Conservation (phyloP, 805 yeast species). For the Candida jianshihensis region DNA sequence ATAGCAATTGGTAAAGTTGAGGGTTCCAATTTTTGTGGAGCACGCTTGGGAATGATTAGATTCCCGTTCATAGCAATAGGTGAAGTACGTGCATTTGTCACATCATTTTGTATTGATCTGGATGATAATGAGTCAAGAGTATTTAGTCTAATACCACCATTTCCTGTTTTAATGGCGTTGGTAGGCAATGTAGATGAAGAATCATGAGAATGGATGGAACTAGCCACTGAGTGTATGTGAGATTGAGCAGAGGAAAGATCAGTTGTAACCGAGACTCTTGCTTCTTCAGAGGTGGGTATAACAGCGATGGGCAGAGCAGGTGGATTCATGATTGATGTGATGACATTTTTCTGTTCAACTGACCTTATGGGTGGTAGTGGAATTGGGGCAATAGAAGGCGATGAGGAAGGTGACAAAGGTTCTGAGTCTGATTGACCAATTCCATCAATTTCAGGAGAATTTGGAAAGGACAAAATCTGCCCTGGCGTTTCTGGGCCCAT, state of each 20-base stretch:
- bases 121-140: conserved; percentile 18
- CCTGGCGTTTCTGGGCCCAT: no score
- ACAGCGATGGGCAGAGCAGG: no score
- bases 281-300: not conserved
- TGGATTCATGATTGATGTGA: no score
- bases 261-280: conserved; percentile 2
- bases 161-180: conserved; percentile 14
- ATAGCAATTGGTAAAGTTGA: conserved; percentile 16
- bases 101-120: no score
- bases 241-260: conserved; percentile 3
- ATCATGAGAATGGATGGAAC: conserved; percentile 1
- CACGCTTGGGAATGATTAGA: conserved; percentile 9
- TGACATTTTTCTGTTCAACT: not conserved
- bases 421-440: no score
- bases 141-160: conserved; percentile 16
- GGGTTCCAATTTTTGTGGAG: conserved; percentile 4
- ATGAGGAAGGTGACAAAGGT: not conserved
- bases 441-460: no score
- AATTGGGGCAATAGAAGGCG: not conserved
- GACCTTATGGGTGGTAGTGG: not conserved
- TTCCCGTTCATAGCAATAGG: conserved; percentile 14
- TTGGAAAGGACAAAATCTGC: not conserved
- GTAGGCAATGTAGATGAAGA: not conserved
- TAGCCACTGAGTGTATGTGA: conserved; percentile 3
- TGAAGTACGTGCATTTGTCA: conserved; percentile 15